phyloP scores from a whole-genome alignment of 805 yeast genomes.

The Saccharomycopsis babjevae region DNA sequence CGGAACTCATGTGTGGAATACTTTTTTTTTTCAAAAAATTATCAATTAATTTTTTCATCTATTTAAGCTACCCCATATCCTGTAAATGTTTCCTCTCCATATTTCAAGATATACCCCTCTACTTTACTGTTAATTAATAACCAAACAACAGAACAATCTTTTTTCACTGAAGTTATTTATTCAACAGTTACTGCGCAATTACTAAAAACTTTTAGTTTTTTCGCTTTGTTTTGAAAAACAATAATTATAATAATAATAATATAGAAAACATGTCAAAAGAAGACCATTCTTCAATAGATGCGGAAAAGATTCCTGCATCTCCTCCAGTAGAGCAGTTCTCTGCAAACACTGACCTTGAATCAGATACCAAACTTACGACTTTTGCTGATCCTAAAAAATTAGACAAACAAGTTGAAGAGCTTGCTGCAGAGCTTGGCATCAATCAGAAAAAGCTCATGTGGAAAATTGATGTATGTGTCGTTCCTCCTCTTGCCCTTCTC shows the following conservation, averaged over 20 bases:
- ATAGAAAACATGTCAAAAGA: not conserved
- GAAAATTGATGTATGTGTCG: slow-evolving; percentile 56
- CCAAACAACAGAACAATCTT: too few relatives aligned
- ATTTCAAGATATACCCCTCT: not conserved
- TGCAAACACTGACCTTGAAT: not conserved
- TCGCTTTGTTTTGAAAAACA: too few relatives aligned
- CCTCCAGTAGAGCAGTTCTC: not conserved
- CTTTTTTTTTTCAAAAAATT: not conserved
- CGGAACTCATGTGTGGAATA: not conserved
- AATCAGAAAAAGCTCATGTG: slow-evolving; percentile 45
- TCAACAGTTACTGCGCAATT: too few relatives aligned
- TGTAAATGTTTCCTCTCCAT: not conserved
- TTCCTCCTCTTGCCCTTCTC: slow-evolving; percentile 55
- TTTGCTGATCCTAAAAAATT: not conserved
- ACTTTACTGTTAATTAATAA: too few relatives aligned
- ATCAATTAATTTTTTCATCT: not conserved
- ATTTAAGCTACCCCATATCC: not conserved
- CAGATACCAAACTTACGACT: not conserved
- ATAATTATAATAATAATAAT: too few relatives aligned
- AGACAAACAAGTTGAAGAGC: not conserved
- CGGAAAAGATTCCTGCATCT: not conserved
- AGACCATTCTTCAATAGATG: not conserved
- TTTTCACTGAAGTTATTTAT: too few relatives aligned
- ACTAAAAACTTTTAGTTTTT: too few relatives aligned
- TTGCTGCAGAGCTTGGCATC: slow-evolving; percentile 28